A percentile compares a stretch with the other conserved stretches of the same genome.
These are phyloP conservation scores for Oxyria digyna DNA, from an alignment of 148 eudicot species.

Conservation along the genomic window DNA sequence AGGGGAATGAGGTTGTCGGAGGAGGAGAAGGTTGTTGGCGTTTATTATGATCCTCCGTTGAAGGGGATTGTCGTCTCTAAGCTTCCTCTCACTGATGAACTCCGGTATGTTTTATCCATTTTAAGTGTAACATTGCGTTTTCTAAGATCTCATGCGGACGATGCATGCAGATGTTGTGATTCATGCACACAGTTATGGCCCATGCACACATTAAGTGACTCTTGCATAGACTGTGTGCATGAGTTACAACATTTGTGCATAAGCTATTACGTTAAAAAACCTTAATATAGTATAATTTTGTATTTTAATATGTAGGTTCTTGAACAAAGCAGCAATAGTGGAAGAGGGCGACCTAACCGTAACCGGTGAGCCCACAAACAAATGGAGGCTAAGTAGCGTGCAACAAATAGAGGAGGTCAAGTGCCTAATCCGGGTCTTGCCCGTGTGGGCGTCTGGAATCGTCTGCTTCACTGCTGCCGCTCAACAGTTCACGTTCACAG, in stretches of 20 bases:
- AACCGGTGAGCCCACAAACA: slow-evolving; percentile 25
- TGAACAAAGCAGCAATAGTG: slow-evolving; percentile 60
- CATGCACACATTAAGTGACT: too few relatives aligned
- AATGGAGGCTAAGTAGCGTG: slow-evolving; percentile 47
- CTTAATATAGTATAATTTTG: too few relatives aligned
- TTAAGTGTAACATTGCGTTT: too few relatives aligned
- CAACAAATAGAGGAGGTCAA: slow-evolving; percentile 66
- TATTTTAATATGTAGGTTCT: slow-evolving; percentile 21
- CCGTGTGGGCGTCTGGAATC: slow-evolving; percentile 65
- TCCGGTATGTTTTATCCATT: background rate
- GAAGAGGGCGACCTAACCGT: slow-evolving; percentile 29
- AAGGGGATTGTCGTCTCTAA: slow-evolving; percentile 18
- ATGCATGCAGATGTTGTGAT: too few relatives aligned
- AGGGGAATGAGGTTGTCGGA: slow-evolving; percentile 25
- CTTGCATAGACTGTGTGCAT: too few relatives aligned
- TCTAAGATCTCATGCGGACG: too few relatives aligned
- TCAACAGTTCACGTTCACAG: slow-evolving; percentile 53
- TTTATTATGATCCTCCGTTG: slow-evolving; percentile 38
- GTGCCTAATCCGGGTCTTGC: slow-evolving; percentile 47
- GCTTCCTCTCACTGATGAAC: slow-evolving; percentile 41
- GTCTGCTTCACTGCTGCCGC: slow-evolving; percentile 43
- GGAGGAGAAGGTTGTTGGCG: slow-evolving; percentile 14
- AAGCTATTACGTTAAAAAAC: too few relatives aligned
- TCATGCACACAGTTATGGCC: too few relatives aligned
- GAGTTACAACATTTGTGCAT: too few relatives aligned